A percentile compares a stretch with the other conserved stretches of the same genome.
Conservation (phyloP, 352 stramenopile genomes). For the Globisporangium ultimum region DNA sequence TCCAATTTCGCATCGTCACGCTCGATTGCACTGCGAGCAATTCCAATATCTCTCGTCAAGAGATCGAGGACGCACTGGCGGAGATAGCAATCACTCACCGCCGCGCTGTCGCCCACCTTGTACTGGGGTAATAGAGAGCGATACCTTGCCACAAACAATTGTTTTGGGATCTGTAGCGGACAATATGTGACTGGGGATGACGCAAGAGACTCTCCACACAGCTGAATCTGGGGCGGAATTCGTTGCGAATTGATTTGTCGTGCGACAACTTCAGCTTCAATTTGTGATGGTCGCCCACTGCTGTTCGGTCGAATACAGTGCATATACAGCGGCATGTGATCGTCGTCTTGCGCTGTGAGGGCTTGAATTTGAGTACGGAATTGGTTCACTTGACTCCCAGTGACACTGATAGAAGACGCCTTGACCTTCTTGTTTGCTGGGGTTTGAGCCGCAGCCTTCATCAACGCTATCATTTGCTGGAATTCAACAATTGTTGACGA, state of each 20-base stretch:
- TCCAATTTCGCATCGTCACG: neutral
- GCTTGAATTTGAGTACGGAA: conserved; percentile 39
- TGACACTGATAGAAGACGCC: neutral
- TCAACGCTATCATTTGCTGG: conserved; percentile 22
- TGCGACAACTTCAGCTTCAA: conserved; percentile 25
- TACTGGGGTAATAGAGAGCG: conserved; percentile 15
- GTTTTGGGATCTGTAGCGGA: conserved; percentile 22
- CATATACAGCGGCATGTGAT: conserved; percentile 42
- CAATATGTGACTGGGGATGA: conserved; percentile 16
- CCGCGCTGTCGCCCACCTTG: neutral
- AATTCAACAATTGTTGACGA: conserved; percentile 25
- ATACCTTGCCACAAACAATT: conserved; percentile 26
- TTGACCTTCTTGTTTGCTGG: conserved; percentile 4
- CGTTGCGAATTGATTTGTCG: conserved; percentile 32
- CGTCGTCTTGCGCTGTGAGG: conserved; percentile 14
- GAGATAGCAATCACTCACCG: conserved; percentile 15
- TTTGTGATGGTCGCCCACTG: conserved; percentile 21
- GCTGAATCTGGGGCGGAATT: conserved; percentile 27
- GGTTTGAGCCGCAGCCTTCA: neutral
- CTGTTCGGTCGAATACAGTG: conserved; percentile 47
- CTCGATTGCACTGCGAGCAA: neutral
- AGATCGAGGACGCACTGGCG: conserved; percentile 17
- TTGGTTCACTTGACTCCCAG: conserved; percentile 25
- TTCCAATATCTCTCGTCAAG: conserved; percentile 7
- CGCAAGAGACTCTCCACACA: conserved; percentile 15